Conservation (phyloP, 768 basidiomycete genomes). For the Mycena vitilis region DNA sequence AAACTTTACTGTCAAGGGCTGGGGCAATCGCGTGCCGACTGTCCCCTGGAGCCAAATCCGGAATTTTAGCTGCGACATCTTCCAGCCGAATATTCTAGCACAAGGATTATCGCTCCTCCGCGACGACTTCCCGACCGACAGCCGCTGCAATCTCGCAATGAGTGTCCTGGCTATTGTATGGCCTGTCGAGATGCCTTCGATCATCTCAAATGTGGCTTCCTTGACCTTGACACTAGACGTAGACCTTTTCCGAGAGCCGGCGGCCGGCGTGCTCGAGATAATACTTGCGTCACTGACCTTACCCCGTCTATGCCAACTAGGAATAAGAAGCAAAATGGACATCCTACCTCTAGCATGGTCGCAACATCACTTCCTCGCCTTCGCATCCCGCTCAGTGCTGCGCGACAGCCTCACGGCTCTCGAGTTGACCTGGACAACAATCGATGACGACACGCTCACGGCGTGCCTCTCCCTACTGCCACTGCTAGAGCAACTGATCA, state of each 20-base stretch:
- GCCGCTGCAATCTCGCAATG: not conserved
- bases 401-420: constrained; percentile 7
- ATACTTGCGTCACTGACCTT: constrained; percentile 15
- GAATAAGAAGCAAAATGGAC: not conserved
- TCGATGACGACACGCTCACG: not conserved
- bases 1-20: not conserved
- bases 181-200: not conserved
- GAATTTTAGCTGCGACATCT: not conserved
- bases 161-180: not conserved
- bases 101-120: not conserved
- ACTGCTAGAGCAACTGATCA: constrained; percentile 2
- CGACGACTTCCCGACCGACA: not conserved
- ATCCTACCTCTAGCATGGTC: not conserved
- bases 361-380: constrained; percentile 5
- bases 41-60: constrained; percentile 16
- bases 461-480: constrained; percentile 13
- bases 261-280: not conserved
- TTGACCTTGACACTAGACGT: not conserved
- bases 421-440: not conserved
- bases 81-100: not conserved
- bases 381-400: constrained; percentile 12
- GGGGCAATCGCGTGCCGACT: not conserved
- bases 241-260: too few relatives aligned
- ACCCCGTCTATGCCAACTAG: not conserved
- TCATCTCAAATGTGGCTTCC: not conserved